A percentile compares a stretch with the other conserved stretches of the same genome.
Conservation (phyloP, 208 protist genomes). For the Trypanosoma grayi region DNA sequence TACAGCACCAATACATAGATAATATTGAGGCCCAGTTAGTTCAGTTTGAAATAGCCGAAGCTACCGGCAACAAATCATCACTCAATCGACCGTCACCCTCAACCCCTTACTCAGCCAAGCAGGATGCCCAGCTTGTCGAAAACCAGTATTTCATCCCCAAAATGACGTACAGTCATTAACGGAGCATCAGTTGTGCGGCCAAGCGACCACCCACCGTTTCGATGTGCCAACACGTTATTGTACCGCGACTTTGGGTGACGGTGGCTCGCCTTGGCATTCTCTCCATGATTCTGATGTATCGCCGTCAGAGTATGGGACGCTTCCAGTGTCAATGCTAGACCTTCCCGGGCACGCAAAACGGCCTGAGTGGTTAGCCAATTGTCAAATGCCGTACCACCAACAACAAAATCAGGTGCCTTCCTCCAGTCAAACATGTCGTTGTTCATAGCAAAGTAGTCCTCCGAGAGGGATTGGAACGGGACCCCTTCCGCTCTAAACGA, state of each 20-base stretch:
- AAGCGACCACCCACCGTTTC: slow-evolving; percentile 14
- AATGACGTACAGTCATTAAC: slow-evolving; percentile 10
- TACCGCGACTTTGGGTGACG: slow-evolving; percentile 18
- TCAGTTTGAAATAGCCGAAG: too few relatives aligned
- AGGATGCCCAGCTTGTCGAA: slow-evolving; percentile 11
- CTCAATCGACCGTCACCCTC: too few relatives aligned
- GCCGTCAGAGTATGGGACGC: slow-evolving; percentile 25
- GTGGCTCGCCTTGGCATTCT: slow-evolving; percentile 19
- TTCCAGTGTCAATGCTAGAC: slow-evolving; percentile 20
- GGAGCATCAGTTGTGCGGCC: slow-evolving; percentile 26
- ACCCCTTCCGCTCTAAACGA: neutral
- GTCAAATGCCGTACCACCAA: slow-evolving; percentile 37
- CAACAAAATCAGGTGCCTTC: slow-evolving; percentile 28
- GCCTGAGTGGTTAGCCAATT: slow-evolving; percentile 33
- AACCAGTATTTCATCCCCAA: slow-evolving; percentile 13
- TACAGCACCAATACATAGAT: too few relatives aligned
- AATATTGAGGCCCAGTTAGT: too few relatives aligned
- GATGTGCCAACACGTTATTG: slow-evolving; percentile 12
- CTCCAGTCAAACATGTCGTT: slow-evolving; percentile 24
- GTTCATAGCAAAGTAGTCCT: slow-evolving; percentile 38
- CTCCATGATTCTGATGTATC: slow-evolving; percentile 31
- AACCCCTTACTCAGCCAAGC: neutral
- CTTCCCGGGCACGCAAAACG: slow-evolving; percentile 2
- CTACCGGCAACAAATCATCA: neutral
- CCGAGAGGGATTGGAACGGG: slow-evolving; percentile 20